Base-by-base conservation (phyloP, 306 rosid genomes). In the Psophocarpus tetragonolobus region DNA sequence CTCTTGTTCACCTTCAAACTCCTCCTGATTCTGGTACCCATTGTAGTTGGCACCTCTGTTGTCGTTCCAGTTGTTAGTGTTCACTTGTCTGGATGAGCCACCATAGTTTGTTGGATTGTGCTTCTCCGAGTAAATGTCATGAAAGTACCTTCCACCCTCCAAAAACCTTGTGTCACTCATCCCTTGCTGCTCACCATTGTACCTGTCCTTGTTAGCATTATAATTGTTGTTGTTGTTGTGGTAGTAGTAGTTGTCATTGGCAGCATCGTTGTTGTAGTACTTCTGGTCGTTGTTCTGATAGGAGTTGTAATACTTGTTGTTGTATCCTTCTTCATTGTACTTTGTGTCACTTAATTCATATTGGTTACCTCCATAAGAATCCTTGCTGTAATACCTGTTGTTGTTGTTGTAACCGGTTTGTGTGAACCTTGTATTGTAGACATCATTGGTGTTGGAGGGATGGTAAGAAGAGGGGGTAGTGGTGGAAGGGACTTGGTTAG, bases 111-210 rank as follows among this genome's bases (percentile, higher is more conserved):
- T 60, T 8, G 87, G 86, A 54, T 87, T 69, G 71, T 83, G 71
- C 17, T 83, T 82, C 85, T 87, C 95, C 21, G 18, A 33, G 6
- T 54, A 0, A 21, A 82, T 0, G 81, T 94, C 92, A 74, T 84
- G 70, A 24, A 1, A 87, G 84, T 88, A 94, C 81, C 61, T 94
- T 0, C 97, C 97, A 35, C 86, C 87, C 51, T 85, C 93, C 91
- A 90, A 1, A 71, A 79, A 94, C 86, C 97, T 90, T 3, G 98
- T 89, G 86, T 94, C 97, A 77, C 96, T 94, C 97, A 94, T 90
- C 15, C 98, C 98, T 73, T 85, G 92, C 80, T 58, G 87, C 86
- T 82, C 91, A 41, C 18, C 81, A 35, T 83, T 79, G 77, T 36
- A 70, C 77, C 58, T 77, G 85, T 78, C 73, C 21, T 44, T 42